These are phyloP conservation scores for Candida golubevii DNA, from an alignment of 805 yeast genomes.

Conservation along the genomic window DNA sequence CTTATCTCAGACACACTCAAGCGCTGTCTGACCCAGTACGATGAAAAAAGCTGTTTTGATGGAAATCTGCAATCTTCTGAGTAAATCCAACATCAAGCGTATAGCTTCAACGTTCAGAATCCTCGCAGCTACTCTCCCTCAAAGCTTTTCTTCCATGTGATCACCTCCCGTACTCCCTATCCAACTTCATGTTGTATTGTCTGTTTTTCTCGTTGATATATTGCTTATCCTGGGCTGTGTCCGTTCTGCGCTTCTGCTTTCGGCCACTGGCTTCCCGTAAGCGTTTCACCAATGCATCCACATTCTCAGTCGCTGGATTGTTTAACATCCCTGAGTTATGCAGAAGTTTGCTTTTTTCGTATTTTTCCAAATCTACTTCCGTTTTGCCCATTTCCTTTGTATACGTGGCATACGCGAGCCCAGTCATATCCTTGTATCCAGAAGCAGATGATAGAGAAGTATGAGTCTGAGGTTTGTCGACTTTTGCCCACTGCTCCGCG, in stretches of 20 bases:
- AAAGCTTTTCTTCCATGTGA: not conserved
- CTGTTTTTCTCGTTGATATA: conserved; percentile 68
- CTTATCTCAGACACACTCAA: too few species aligned
- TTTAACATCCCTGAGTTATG: not conserved
- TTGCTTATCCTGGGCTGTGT: conserved; percentile 34
- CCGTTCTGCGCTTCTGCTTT: conserved; percentile 32
- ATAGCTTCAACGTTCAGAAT: too few species aligned
- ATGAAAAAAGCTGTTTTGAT: too few species aligned
- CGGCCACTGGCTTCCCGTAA: conserved; percentile 35
- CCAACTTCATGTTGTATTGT: conserved; percentile 66
- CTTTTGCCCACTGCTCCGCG: conserved; percentile 58
- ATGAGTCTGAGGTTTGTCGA: conserved; percentile 10
- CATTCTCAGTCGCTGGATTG: not conserved
- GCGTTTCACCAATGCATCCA: conserved; percentile 26
- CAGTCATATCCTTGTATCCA: conserved; percentile 47
- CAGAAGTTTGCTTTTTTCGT: conserved; percentile 19
- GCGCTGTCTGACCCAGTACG: too few species aligned
- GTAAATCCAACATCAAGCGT: too few species aligned
- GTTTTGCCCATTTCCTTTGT: conserved; percentile 45
- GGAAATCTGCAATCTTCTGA: not conserved
- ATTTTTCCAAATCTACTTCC: conserved; percentile 36
- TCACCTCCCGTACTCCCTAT: conserved; percentile 15
- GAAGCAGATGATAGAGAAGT: conserved; percentile 6
- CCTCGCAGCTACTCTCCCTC: not conserved
- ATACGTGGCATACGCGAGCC: conserved; percentile 60